Percentiles rank a stretch among this genome's conserved stretches.
phyloP scores from a whole-genome alignment of 441 rosid species.

The Macaranga tanarius region DNA sequence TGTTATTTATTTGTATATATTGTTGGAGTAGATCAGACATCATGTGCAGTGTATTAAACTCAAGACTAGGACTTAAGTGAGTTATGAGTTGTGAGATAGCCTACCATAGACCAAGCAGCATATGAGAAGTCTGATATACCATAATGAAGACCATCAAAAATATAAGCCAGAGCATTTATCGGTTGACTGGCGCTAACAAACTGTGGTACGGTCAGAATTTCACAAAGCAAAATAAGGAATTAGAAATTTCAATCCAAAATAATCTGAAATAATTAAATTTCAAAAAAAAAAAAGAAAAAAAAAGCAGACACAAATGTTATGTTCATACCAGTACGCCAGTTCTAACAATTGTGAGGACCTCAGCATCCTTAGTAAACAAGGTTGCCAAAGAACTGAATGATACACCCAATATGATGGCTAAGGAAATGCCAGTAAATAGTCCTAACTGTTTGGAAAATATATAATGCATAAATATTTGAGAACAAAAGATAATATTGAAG shows the following conservation, averaged over 20 bases:
- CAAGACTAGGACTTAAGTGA: not conserved
- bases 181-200: conserved; percentile 48
- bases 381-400: conserved; percentile 43
- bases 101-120: conserved; percentile 51
- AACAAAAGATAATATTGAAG: not conserved
- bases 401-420: conserved; percentile 38
- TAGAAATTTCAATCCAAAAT: not conserved
- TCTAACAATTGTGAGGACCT: conserved; percentile 39
- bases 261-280: not conserved
- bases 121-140: conserved; percentile 47
- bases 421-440: conserved; percentile 39
- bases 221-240: not conserved
- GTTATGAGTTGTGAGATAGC: conserved; percentile 1
- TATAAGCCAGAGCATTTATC: conserved; percentile 44
- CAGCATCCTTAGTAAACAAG: conserved; percentile 43
- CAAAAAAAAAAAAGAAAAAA: not conserved
- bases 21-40: not conserved
- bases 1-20: conserved; percentile 1
- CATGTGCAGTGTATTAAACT: not conserved
- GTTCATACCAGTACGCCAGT: conserved; percentile 41
- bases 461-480: not conserved
- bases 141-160: conserved; percentile 53
- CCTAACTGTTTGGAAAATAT: conserved; percentile 34
- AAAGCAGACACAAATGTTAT: not conserved
- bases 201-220: conserved; percentile 22